Evolutionary conservation across 1,284 basidiomycete species (phyloP).

Genomic region (Apiotrichum sp.): DNA sequence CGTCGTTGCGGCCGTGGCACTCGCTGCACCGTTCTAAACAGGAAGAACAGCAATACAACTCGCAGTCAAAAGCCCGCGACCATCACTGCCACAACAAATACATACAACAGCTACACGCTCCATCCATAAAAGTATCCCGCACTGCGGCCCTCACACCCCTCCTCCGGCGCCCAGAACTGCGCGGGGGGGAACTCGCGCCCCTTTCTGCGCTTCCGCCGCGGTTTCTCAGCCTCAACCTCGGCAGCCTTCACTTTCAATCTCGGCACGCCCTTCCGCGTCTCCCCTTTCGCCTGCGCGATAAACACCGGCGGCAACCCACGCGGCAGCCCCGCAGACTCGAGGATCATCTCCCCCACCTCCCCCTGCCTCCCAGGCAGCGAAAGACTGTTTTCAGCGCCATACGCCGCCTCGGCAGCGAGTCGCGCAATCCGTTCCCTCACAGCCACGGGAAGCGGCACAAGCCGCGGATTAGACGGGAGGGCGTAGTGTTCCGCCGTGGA

Average conservation of each 20-base stretch:
- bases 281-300: no score
- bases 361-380: no score
- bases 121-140: constrained; percentile 2
- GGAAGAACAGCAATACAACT: no score
- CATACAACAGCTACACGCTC: neutral
- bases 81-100: no score
- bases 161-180: neutral
- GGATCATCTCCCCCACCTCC: no score
- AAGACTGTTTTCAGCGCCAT: no score
- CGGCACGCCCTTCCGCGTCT: neutral
- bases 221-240: no score
- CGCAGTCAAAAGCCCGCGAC: no score
- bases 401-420: constrained; percentile 4
- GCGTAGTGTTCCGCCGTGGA: constrained; percentile 20
- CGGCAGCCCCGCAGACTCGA: neutral
- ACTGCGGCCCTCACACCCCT: neutral
- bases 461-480: constrained; percentile 12
- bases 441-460: neutral
- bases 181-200: neutral
- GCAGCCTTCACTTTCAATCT: no score
- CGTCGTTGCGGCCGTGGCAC: no score
- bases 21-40: no score
- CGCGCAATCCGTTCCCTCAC: constrained; percentile 1
- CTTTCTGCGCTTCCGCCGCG: neutral
- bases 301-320: neutral